These are phyloP conservation scores for Vanderwaltozyma yarrowii DNA, from an alignment of 805 yeast species.

Conservation along the genomic window DNA sequence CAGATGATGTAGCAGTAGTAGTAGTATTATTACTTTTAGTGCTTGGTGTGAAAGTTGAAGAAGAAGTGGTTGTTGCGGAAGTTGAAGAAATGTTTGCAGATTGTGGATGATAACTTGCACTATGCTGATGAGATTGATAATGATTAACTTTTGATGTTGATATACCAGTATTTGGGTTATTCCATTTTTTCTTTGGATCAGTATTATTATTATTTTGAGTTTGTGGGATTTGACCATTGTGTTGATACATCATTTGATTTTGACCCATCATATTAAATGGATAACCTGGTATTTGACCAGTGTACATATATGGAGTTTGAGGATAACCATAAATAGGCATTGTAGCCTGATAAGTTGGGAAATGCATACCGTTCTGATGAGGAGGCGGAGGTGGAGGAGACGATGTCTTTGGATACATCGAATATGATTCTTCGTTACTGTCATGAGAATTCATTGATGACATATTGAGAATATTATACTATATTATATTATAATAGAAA, in stretches of 20 bases:
- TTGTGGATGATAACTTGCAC: constrained; percentile 6
- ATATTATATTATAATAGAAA: too few species aligned
- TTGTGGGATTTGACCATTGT: constrained; percentile 7
- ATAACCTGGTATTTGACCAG: constrained; percentile 21
- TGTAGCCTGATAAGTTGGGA: constrained; percentile 20
- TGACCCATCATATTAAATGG: constrained; percentile 24
- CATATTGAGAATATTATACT: not conserved
- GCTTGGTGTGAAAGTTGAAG: not conserved
- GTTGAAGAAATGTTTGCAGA: constrained; percentile 1
- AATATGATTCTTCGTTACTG: constrained; percentile 24
- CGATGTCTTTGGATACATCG: constrained; percentile 27
- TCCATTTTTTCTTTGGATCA: constrained; percentile 22
- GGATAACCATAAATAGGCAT: constrained; percentile 24
- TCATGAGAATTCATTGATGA: constrained; percentile 5
- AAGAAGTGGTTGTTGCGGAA: not conserved
- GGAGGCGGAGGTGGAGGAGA: constrained; percentile 23
- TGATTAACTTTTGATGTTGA: constrained; percentile 4
- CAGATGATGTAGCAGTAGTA: constrained; percentile 1
- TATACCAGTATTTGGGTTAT: constrained; percentile 3
- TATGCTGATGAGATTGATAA: constrained; percentile 11
- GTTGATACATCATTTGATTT: constrained; percentile 20
- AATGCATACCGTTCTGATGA: constrained; percentile 22
- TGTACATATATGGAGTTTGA: constrained; percentile 20
- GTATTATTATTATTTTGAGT: constrained; percentile 3
- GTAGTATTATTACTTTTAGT: not conserved